phyloP scores from a whole-genome alignment of 805 yeast species.

The Barnettozyma siamensis region DNA sequence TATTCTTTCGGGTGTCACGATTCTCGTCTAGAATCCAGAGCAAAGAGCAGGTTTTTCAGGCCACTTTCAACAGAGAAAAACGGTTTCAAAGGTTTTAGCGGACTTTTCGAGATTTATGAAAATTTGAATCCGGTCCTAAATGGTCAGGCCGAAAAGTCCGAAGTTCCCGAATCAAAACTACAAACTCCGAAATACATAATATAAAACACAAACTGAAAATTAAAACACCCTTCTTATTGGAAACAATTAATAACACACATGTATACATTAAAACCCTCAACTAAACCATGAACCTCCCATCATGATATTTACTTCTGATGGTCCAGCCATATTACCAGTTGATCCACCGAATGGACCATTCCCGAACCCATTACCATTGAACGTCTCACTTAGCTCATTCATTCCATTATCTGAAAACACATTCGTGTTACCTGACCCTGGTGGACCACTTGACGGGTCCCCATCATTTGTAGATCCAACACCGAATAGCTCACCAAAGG shows the following conservation, averaged over 20 bases:
- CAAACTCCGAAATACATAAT: background rate
- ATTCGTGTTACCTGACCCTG: constrained; percentile 7
- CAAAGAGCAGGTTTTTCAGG: background rate
- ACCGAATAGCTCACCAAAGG: constrained; percentile 19
- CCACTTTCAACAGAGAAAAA: background rate
- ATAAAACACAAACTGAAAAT: too few relatives aligned
- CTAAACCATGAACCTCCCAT: constrained; percentile 23
- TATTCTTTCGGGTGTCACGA: too few relatives aligned
- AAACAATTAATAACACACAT: too few relatives aligned
- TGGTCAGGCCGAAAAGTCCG: background rate
- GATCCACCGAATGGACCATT: background rate
- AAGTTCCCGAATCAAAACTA: background rate
- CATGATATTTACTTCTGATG: constrained; percentile 16
- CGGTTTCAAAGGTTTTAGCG: background rate
- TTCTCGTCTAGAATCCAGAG: too few relatives aligned
- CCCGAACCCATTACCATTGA: background rate
- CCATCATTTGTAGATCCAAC: constrained; percentile 1
- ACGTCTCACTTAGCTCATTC: background rate
- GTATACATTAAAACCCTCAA: too few relatives aligned
- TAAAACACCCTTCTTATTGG: too few relatives aligned
- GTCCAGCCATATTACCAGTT: constrained; percentile 2
- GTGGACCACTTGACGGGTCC: constrained; percentile 1
- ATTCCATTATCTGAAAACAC: constrained; percentile 2
- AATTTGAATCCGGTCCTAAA: background rate
- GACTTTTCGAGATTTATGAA: background rate